Base-by-base conservation (phyloP, 2,329 filamentous ascomycete species). In the Dothistroma septosporum region DNA sequence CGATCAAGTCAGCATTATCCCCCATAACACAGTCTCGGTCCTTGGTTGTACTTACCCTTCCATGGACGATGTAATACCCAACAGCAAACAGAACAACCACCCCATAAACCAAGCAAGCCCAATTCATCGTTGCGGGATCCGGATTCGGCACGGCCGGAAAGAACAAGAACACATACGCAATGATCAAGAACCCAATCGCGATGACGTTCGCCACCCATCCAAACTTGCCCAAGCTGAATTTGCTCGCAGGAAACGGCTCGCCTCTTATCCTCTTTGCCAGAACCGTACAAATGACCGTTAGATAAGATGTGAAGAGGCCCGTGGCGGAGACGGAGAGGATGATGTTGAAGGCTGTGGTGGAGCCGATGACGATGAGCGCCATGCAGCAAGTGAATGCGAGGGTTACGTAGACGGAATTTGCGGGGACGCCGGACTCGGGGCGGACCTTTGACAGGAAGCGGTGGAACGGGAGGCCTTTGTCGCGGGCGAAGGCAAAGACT, bases 401-500 rank as follows among this genome's bases (percentile, higher is more conserved):
- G 58, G 62, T 63, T 21, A 68, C 57, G 7, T 64, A 46, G 61
- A 72, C 68, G 11, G 71, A 66, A 28, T 71, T 72, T 22, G 71
- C 50, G 1, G 70, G 70, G 31, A 73, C 66, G 31, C 66, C 64
- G 65, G 61, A 65, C 19, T 58, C 61, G 2, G 66, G 66, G 16
- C 63, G 65, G 12, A 70, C 67, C n/a, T 62, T 59, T 54, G 64
- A 62, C 37, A 68, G 57, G 55, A 66, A 59, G n/a, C 33, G 31
- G 16, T 66, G 65, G 33, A 77, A 78, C 0, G 77, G 77, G 0
- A 79, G 69, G 1, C 78, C 78, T 3, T 71, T 66, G 58, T 80
- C 78, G 24, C 77, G 73, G 14, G 77, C 76, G 63, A 79, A 79
- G 0, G 76, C 76, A 57, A 71, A 80, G 5, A 75, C 69, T 69